These are phyloP conservation scores for Chondrus crispus DNA, from an alignment of 23 red algal species.

Conservation along the genomic window DNA sequence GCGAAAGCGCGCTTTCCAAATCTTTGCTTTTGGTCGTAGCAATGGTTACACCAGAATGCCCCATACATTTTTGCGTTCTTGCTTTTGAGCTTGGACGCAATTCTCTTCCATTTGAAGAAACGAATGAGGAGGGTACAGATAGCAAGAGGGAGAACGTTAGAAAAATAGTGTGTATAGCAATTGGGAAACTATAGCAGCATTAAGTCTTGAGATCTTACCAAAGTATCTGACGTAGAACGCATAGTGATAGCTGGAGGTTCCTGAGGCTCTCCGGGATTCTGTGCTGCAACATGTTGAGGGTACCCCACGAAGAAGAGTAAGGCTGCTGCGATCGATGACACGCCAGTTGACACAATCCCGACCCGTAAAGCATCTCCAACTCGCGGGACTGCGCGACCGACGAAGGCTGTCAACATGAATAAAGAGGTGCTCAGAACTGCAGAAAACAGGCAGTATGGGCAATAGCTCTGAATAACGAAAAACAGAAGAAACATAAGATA, in stretches of 20 bases:
- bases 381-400: constrained; percentile 37
- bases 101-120: constrained; percentile 2
- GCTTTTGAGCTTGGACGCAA: constrained; percentile 61
- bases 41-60: constrained; percentile 98
- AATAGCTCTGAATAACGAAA: constrained; percentile 74
- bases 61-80: constrained; percentile 91
- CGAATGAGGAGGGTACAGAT: not conserved
- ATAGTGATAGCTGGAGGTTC: constrained; percentile 66
- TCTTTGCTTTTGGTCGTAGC: constrained; percentile 86
- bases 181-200: not conserved
- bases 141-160: not conserved
- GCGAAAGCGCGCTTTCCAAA: constrained; percentile 88
- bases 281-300: constrained; percentile 9
- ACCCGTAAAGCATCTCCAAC: constrained; percentile 16
- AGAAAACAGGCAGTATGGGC: constrained; percentile 87
- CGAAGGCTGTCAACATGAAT: constrained; percentile 65
- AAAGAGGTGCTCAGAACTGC: constrained; percentile 51
- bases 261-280: constrained; percentile 29
- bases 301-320: constrained; percentile 20
- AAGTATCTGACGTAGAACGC: constrained; percentile 29
- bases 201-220: constrained; percentile 44
- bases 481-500: constrained; percentile 78
- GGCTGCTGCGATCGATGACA: constrained; percentile 20
- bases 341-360: not conserved
- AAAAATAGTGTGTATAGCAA: not conserved